Percentiles rank a stretch among this genome's conserved stretches.
phyloP scores from a whole-genome alignment of 345 rosid genomes.

The Syzygium aromaticum region DNA sequence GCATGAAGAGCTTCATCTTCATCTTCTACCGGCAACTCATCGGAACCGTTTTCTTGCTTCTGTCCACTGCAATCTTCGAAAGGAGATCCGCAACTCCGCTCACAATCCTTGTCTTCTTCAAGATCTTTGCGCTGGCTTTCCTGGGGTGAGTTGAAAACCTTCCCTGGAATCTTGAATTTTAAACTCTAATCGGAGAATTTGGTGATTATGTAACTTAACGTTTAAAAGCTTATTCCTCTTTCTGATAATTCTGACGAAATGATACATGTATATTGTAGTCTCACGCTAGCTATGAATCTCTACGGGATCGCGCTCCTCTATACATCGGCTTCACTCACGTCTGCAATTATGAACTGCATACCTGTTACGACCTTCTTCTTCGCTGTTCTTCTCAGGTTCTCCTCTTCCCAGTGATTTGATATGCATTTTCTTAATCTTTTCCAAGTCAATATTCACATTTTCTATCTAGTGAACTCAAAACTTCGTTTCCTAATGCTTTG shows the following conservation, averaged over 20 bases:
- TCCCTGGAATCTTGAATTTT: not conserved
- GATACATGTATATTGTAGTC: not conserved
- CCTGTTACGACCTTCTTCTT: conserved; percentile 9
- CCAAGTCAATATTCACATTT: not conserved
- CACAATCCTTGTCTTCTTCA: conserved; percentile 3
- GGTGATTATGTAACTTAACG: not conserved
- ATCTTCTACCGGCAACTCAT: conserved; percentile 9
- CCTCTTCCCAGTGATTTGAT: not conserved
- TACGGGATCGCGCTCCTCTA: conserved; percentile 1
- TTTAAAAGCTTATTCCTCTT: not conserved
- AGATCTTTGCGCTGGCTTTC: conserved; percentile 8
- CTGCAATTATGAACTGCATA: conserved; percentile 4
- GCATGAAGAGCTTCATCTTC: conserved; percentile 11
- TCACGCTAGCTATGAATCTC: conserved; percentile 1
- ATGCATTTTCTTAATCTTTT: not conserved
- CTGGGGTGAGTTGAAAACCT: not conserved
- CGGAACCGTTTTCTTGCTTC: conserved; percentile 8
- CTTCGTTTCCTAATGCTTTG: not conserved
- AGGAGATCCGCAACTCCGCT: conserved; percentile 3
- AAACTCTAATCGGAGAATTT: not conserved
- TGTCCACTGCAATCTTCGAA: conserved; percentile 4
- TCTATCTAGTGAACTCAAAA: not conserved
- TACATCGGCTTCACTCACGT: conserved; percentile 6
- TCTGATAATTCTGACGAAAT: not conserved
- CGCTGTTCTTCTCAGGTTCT: conserved; percentile 10